Evolutionary conservation across 441 rosid genomes (phyloP), one percentile per base, ranked within the genome.

Genomic region (Jatropha podagrica): DNA sequence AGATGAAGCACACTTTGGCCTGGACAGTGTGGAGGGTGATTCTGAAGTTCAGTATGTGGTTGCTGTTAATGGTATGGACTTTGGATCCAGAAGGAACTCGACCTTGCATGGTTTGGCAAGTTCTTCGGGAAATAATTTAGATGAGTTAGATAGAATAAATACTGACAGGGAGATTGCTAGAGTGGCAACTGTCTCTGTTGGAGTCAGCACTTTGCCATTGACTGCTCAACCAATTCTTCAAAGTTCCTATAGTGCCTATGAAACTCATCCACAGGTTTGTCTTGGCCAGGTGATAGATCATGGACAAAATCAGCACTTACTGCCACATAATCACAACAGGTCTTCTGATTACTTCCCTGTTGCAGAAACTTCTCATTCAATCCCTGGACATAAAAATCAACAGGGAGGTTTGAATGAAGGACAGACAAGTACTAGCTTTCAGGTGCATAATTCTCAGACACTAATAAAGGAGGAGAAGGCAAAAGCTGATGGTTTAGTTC

Each of bases 51-150:
- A 90, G 78, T 94, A 85, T 81, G 88, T 94, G 64, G 96, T 88
- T 83, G 96, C 97, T 79, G 91, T 94, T 61, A 94, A 94, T 86
- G 92, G 95, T 81, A 85, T 94, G 91, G 90, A 88, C 77, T 49
- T 84, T 69, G 90, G 88, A 75, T 84, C 87, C 63, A 81, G 88
- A 75, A 86, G 68, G 80, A 81, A 72, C 81, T 86, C 86, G 2
- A 68, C 60, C 77, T 58, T 85, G 74, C 81, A 81, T 76, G 88
- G 86, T 65, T 67, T 85, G 69, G 79, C 80, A 76, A 83, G 79
- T 81, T 78, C 90, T 73, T 81, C 89, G 3, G 85, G 81, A 69
- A 87, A 85, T 71, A 91, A 90, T 78, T 77, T 91, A 65, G 87
- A 89, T 77, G 97, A 88, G 72, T 79, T 83, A 48, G 86, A 74